Base-by-base conservation (phyloP, 2,329 filamentous ascomycete species). In the Colletotrichum lini region DNA sequence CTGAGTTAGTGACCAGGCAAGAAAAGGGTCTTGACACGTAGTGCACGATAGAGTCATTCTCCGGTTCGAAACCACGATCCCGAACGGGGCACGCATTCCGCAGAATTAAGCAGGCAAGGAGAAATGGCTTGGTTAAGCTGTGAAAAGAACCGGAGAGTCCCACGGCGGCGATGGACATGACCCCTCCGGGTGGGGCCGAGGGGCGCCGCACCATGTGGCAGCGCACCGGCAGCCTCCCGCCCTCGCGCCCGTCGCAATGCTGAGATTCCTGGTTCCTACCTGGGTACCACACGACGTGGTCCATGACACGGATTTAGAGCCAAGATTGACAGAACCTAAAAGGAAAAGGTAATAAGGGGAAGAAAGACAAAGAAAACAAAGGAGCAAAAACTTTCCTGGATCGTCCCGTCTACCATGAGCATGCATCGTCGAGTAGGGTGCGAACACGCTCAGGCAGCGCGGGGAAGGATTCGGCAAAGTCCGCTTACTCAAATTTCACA, bases 171-270 rank as follows among this genome's bases (percentile, higher is more conserved):
- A 50, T 12, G 15, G 59, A 50, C 59, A 18, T 30, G 30, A 30
- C 30, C 59, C 47, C n/a, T 30, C 59, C 45, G 35, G n/a, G 59
- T 30, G 45, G 45, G 40, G 45, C 59, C 45, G n/a, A 40, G 35
- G 23, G 59, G n/a, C 38, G 21, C 58, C 13, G 26, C 58, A 61
- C 35, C 30, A 50, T 16, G 30, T 13, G 23, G 35, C 40, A 54
- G 18, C 30, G 44, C 35, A 15, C 44, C 30, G 44, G 30, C 40
- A 50, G 45, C n/a, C 35, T 30, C 30, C 8, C 45, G 3, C 16
- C 58, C n/a, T 16, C 9, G 18, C 23, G 10, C 26, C 42, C 9
- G 18, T 47, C 18, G 42, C 42, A 49, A n/a, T 38, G 57, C 57
- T n/a, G 45, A 40, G 13, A 4, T 38, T n/a, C 30, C 30, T 35